Percentiles rank a stretch among this genome's conserved stretches.
Conservation (phyloP, 108 stramenopile genomes). For the Fistulifera solaris region DNA sequence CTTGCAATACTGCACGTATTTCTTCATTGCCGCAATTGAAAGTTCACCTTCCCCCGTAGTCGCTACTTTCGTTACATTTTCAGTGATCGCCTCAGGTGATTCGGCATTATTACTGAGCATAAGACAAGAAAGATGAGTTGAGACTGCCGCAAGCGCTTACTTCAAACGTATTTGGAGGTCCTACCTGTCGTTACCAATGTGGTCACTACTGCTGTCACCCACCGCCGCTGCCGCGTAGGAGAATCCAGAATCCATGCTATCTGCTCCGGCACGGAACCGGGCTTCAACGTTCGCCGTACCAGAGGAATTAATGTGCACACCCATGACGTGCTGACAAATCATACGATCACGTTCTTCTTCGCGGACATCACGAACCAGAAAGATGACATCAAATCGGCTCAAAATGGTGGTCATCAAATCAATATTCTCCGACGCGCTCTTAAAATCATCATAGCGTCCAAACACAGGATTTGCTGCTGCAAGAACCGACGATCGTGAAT, state of each 20-base stretch:
- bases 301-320: slow-evolving; percentile 73
- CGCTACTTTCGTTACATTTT: slow-evolving; percentile 75
- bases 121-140: background rate
- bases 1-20: slow-evolving; percentile 95
- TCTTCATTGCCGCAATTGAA: slow-evolving; percentile 91
- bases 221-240: background rate
- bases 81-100: slow-evolving; percentile 74
- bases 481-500: slow-evolving; percentile 83
- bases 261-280: background rate
- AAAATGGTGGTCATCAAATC: slow-evolving; percentile 98
- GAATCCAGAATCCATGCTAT: background rate
- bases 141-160: background rate
- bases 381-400: slow-evolving; percentile 97
- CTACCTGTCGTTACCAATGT: slow-evolving; percentile 3
- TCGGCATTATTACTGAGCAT: slow-evolving; percentile 11
- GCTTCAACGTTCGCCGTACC: background rate
- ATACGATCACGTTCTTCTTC: slow-evolving; percentile 92
- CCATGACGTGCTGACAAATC: slow-evolving; percentile 97
- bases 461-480: slow-evolving; percentile 99
- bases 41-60: slow-evolving; percentile 78
- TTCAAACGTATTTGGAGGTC: background rate
- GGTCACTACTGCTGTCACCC: background rate
- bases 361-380: slow-evolving; percentile 93
- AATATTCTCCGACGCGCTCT: slow-evolving; percentile 94
- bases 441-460: slow-evolving; percentile 96